Base-by-base conservation (phyloP, 257 asterid species). In the Solanum infundibuliforme region DNA sequence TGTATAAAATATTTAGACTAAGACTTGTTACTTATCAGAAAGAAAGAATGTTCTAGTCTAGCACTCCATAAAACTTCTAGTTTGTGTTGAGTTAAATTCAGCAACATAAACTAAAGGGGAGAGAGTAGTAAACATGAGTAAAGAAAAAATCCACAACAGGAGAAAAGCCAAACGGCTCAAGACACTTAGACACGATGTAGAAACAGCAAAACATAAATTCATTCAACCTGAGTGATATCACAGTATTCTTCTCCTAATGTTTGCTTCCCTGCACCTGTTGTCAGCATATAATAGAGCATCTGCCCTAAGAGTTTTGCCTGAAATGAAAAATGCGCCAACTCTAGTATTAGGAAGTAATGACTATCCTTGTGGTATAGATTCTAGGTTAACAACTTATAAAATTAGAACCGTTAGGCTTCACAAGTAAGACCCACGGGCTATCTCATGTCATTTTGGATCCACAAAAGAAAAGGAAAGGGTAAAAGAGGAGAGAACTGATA, bases 221-320 rank as follows among this genome's bases (percentile, higher is more conserved):
- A 62, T 87, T 73, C 52, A 27, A 97, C 99, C 99, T 95, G 99
- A 86, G 93, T 94, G 88, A 96, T 94, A 87, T 97, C 99, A 84
- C 99, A 97, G 88, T 97, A 97, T 90, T 97, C 99, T 93, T 97
- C 99, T 77, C 99, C 99, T 46, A 97, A 92, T 32, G 99, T 96
- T 92, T 97, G 99, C 90, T 94, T 92, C 76, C 99, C 99, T 3
- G 98, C 99, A 88, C 99, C 98, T 2, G 99, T 97, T 38, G 99
- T 97, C 86, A 96, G 89, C 88, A 97, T 90, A 85, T 91, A 96
- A 90, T 97, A 97, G 79, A 97, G 98, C 98, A 96, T 95, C 93
- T 97, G 99, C 35, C 99, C 99, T 93, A 96, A 90, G 87, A 96
- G 98, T 92, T 95, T 96, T 14, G 98, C 92, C 99, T 97, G 94